Evolutionary conservation across 371 early-diverging fungal species (phyloP), one percentile per base, ranked within the genome.

Genomic region (Apophysomyces ossiformis): DNA sequence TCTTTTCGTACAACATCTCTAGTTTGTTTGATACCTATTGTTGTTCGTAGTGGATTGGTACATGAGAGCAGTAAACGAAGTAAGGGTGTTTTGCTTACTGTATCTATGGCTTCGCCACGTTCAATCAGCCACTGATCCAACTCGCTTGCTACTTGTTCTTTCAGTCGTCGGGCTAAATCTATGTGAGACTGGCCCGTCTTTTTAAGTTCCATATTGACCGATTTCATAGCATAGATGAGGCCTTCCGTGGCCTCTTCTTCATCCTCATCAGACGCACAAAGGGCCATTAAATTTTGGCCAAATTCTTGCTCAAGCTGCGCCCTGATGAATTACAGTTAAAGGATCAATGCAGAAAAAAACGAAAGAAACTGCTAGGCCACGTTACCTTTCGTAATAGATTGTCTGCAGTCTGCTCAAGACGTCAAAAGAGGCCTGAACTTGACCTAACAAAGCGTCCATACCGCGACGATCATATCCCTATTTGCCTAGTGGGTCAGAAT

Each of bases 141-240:
- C 1, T 65, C 60, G 7, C 15, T 12, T 9, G 74, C 74, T 2
- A 79, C 70, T 18, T 74, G 63, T 15, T 59, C 11, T 13, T 67
- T 50, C 8, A 82, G 41, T 9, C 74, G 67, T 16, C 60, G 44
- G 5, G 83, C 58, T 37, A 82, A 37, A 13, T 76, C 76, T 7
- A 78, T 63, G 46, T 78, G 83, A 4, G 78, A 78, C 37, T 76
- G 63, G 0, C 74, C 74, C 7, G 78, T 70, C 9, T 73, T 66
- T n/a, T 46, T 39, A 2, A 82, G 43, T 57, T 82, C 80, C 26
- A 46, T 47, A 15, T 70, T 59, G 8, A 82, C 61, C 7, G 75
- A 58, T 12, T 64, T 37, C 11, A 71, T 59, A 7, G 72, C 73
- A 12, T 56, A 41, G 6, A 58, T 8, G 11, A 71, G n/a, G 12